Percentiles rank a stretch among this genome's conserved stretches.
Evolutionary conservation across 495 filamentous ascomycete genomes (phyloP).

Genomic region (Hypomontagnella submonticulosa): DNA sequence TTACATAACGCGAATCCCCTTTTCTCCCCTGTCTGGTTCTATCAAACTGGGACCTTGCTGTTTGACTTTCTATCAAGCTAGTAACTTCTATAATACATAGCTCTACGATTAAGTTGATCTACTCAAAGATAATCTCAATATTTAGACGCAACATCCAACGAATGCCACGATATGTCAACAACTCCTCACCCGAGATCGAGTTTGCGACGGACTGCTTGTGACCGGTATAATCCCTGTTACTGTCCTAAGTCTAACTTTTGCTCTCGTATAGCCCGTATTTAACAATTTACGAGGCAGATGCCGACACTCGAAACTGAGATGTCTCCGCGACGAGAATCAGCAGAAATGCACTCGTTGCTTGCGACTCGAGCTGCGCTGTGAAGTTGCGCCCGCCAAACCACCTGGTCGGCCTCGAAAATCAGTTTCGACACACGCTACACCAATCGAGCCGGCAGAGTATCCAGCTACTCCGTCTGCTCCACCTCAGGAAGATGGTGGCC

Average conservation of each 20-base stretch:
- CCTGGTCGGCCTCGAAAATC: constrained; percentile 36
- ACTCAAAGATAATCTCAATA: constrained; percentile 1
- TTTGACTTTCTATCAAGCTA: not conserved
- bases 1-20: no score
- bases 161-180: constrained; percentile 4
- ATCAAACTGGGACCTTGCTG: no score
- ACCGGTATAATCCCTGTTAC: constrained; percentile 26
- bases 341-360: constrained; percentile 36
- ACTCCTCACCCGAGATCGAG: constrained; percentile 32
- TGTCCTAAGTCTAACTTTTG: not conserved
- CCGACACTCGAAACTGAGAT: constrained; percentile 35
- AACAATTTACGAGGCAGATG: constrained; percentile 18
- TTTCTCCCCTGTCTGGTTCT: no score
- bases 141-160: not conserved
- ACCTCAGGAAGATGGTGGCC: not conserved
- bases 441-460: not conserved
- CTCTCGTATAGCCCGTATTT: constrained; percentile 3
- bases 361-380: constrained; percentile 31
- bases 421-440: not conserved
- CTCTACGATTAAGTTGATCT: not conserved
- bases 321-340: constrained; percentile 30
- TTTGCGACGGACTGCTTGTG: constrained; percentile 37
- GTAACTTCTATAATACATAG: not conserved
- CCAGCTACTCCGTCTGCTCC: not conserved
- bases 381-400: constrained; percentile 36